phyloP scores from a whole-genome alignment of 805 yeast genomes.

The Saccharomycopsis oosterbeekiorum region DNA sequence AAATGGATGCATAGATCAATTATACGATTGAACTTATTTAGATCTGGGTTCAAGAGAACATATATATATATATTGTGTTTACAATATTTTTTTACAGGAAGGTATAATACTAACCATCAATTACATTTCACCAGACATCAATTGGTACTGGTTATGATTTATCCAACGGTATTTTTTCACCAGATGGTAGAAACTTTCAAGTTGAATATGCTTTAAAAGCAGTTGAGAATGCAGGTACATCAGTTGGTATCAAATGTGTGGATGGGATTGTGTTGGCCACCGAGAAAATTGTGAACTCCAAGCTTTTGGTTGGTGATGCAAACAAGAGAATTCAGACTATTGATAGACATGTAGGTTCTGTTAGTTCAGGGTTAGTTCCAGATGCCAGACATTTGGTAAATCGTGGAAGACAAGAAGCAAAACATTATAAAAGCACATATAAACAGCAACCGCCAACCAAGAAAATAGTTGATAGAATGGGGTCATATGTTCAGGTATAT shows the following conservation, averaged over 20 bases:
- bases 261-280: slow-evolving; percentile 97
- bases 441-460: slow-evolving; percentile 71
- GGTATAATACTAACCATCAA: background rate
- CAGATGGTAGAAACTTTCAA: slow-evolving; percentile 90
- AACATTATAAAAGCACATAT: slow-evolving; percentile 65
- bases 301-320: slow-evolving; percentile 77
- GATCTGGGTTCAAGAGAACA: no score
- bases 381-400: slow-evolving; percentile 92
- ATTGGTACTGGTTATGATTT: slow-evolving; percentile 99
- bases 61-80: no score
- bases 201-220: slow-evolving; percentile 97
- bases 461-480: slow-evolving; percentile 76
- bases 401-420: slow-evolving; percentile 88
- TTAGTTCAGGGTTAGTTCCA: slow-evolving; percentile 89
- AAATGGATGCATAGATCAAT: no score
- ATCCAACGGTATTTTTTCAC: slow-evolving; percentile 85
- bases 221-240: slow-evolving; percentile 94
- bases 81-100: background rate
- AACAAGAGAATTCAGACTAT: slow-evolving; percentile 88
- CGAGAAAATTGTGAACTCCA: slow-evolving; percentile 84
- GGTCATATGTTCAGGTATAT: slow-evolving; percentile 88
- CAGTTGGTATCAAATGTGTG: slow-evolving; percentile 82
- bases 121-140: slow-evolving; percentile 46
- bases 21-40: no score
- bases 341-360: slow-evolving; percentile 90